Evolutionary conservation across 2,329 filamentous ascomycete genomes (phyloP).

Genomic region (Leptographium radiaticola): DNA sequence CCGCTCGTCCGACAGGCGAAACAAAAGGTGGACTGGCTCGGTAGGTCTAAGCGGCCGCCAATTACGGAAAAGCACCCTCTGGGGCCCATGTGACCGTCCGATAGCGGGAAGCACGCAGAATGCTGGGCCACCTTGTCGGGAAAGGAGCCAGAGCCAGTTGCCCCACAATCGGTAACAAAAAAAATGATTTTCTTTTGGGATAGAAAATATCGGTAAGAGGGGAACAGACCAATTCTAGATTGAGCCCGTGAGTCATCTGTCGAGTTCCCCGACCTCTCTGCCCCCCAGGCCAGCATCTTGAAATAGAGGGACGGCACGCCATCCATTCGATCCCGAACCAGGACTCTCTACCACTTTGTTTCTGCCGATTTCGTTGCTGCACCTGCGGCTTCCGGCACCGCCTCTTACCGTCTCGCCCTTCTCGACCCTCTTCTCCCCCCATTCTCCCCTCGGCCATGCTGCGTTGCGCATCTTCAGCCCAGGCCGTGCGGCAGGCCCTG

Average conservation of each 20-base stretch:
- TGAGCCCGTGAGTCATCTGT: not conserved
- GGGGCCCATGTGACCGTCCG: not conserved
- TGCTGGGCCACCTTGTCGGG: not conserved
- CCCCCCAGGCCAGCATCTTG: not conserved
- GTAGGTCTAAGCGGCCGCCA: no score
- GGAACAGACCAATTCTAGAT: not conserved
- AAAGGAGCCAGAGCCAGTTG: not conserved
- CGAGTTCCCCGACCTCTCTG: constrained; percentile 26
- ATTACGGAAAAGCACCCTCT: no score
- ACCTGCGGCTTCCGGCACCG: not conserved
- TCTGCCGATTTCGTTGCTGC: not conserved
- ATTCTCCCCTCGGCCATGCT: not conserved
- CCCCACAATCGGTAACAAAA: not conserved
- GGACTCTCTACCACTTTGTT: not conserved
- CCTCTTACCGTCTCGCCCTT: not conserved
- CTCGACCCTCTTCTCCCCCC: not conserved
- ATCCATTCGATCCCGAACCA: not conserved
- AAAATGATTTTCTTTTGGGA: not conserved
- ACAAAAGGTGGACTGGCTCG: no score
- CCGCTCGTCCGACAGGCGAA: no score
- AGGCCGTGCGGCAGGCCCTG: not conserved
- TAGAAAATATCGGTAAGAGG: not conserved
- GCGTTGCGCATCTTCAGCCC: not conserved
- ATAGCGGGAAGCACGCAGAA: not conserved
- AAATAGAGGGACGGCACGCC: not conserved